phyloP scores from a whole-genome alignment of 2,329 filamentous ascomycete genomes.

The Botrytis medusae region DNA sequence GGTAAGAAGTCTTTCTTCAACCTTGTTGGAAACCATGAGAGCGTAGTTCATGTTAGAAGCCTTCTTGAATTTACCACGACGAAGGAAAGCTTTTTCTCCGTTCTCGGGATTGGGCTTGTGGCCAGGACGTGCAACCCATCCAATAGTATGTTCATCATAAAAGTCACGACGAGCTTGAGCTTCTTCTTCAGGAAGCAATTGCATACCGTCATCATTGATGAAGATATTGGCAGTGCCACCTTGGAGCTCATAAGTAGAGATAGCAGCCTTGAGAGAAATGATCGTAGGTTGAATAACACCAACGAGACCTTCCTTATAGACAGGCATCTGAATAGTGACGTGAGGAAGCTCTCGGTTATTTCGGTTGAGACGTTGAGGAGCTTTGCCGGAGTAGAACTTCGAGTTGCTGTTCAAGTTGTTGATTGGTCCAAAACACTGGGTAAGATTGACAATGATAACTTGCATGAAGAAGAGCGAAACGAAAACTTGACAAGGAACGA shows the following conservation, averaged over 20 bases:
- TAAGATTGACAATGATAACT: constrained; percentile 50
- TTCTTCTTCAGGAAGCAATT: constrained; percentile 63
- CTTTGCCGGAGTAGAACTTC: constrained; percentile 40
- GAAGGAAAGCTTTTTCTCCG: constrained; percentile 44
- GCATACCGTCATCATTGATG: constrained; percentile 73
- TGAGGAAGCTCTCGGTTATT: constrained; percentile 57
- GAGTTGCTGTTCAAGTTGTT: constrained; percentile 48
- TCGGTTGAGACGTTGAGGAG: constrained; percentile 44
- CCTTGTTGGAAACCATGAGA: constrained; percentile 44
- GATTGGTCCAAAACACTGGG: constrained; percentile 53
- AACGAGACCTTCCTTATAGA: constrained; percentile 80
- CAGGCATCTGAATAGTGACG: constrained; percentile 80
- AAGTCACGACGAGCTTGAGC: constrained; percentile 64
- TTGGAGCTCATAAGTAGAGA: constrained; percentile 74
- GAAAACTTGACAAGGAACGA: constrained; percentile 56
- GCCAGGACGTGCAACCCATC: constrained; percentile 57
- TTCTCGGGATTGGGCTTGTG: constrained; percentile 22
- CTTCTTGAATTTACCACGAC: constrained; percentile 53
- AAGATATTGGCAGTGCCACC: constrained; percentile 76
- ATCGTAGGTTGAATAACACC: constrained; percentile 76
- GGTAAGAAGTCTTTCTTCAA: constrained; percentile 16
- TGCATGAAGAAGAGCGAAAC: constrained; percentile 53
- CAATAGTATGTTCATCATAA: constrained; percentile 67
- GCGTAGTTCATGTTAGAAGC: constrained; percentile 54
- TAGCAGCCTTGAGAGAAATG: constrained; percentile 73